Evolutionary conservation across 140 eudicot genomes (phyloP).

Genomic region (Erigeron philadelphicus): DNA sequence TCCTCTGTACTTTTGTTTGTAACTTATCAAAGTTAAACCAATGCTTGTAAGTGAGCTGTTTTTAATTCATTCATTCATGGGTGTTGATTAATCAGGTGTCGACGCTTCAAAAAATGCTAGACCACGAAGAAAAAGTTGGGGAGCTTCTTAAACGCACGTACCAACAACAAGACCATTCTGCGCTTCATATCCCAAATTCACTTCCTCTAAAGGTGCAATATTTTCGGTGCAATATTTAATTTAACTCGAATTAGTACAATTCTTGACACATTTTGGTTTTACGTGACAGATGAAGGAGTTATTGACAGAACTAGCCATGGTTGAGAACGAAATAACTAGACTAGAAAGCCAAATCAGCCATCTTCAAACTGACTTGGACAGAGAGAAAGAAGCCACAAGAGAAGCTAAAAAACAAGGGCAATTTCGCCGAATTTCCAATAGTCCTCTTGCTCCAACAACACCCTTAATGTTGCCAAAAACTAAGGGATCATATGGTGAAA

Average conservation of each 20-base stretch:
- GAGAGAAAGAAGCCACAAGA: constrained; percentile 51
- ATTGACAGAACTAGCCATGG: constrained; percentile 68
- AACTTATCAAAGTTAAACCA: not conserved
- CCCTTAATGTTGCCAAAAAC: constrained; percentile 28
- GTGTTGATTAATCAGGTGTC: constrained; percentile 42
- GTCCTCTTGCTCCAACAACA: constrained; percentile 26
- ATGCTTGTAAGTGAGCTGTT: not conserved
- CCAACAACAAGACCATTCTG: constrained; percentile 39
- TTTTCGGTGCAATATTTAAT: no score
- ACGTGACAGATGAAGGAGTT: constrained; percentile 59
- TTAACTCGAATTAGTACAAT: not conserved
- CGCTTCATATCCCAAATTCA: constrained; percentile 52
- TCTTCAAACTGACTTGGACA: constrained; percentile 46
- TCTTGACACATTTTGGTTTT: constrained; percentile 10
- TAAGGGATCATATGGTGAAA: constrained; percentile 29
- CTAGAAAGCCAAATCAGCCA: constrained; percentile 77
- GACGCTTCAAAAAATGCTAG: constrained; percentile 69
- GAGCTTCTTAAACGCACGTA: constrained; percentile 55
- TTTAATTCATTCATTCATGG: not conserved
- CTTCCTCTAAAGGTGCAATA: constrained; percentile 72
- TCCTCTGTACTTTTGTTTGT: constrained; percentile 15
- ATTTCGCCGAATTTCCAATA: constrained; percentile 23
- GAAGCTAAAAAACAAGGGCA: constrained; percentile 36
- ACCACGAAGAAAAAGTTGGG: constrained; percentile 63
- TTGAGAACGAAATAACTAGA: constrained; percentile 69